Base-by-base conservation (phyloP, 768 basidiomycete species). In the Sarcodon sp. region DNA sequence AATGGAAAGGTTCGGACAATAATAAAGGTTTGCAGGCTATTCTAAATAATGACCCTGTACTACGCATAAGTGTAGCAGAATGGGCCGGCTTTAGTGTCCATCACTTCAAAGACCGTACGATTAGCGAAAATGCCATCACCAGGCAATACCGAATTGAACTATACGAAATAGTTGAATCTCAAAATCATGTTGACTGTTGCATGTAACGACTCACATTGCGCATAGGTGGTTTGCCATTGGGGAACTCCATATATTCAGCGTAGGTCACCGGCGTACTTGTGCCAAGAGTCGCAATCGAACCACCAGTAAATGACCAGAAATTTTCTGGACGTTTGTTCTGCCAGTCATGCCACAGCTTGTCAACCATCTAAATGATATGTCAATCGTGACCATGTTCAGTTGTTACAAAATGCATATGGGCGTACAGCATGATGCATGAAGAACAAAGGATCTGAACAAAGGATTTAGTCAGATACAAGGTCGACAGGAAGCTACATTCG, bases 271-370 rank as follows among this genome's bases (percentile, higher is more conserved):
- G 64, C 61, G 45, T 64, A 67, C 7, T 45, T 15, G 3, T 64
- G 61, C 1, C 47, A 27, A 15, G 39, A 41, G 39, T 27, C 13
- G 7, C 16, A 3, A 63, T 57, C 3, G 61, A 57, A 3, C 66
- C 66, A 43, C 66, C 66, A n/a, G 52, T 50, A 51, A 58, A 66
- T 31, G 57, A 55, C 43, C 50, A 48, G 47, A 49, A 51, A 51
- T 62, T 66, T 7, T 38, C 44, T 1, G 51, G 33, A 47, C 60
- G 35, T 7, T 47, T 48, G 47, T 50, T 48, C 45, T 67, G 66
- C 66, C 66, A 66, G 45, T 66, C 59, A 46, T 41, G 62, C 66
- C 66, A 67, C 13, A 66, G 47, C 47, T 63, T 64, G 54, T 66
- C 66, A 43, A 67, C 53, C 64, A 66, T 66, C 61, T 60, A 48